phyloP scores from a whole-genome alignment of 2,329 filamentous ascomycete species.

The Botrytis fabae region DNA sequence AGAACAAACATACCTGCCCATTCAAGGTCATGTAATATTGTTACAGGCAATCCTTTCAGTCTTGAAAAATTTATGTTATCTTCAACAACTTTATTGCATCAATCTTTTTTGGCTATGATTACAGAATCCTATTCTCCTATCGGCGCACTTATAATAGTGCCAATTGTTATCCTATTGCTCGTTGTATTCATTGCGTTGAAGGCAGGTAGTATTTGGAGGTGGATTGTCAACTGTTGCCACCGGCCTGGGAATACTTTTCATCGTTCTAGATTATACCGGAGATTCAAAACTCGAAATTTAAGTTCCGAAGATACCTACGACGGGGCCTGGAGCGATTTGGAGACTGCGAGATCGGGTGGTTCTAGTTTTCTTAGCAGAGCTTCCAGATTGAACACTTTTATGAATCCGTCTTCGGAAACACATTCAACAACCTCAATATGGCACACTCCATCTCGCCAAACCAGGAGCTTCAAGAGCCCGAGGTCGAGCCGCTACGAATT shows the following conservation, averaged over 20 bases:
- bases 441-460: conserved; percentile 39
- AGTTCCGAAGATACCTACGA: conserved; percentile 36
- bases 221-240: conserved; percentile 29
- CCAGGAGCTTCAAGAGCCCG: conserved; percentile 42
- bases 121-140: conserved; percentile 44
- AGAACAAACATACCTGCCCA: background rate
- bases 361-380: conserved; percentile 25
- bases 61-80: background rate
- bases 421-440: conserved; percentile 39
- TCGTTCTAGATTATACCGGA: conserved; percentile 31
- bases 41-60: background rate
- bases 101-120: conserved; percentile 41
- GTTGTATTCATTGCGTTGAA: conserved; percentile 41
- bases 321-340: conserved; percentile 44
- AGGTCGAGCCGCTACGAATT: conserved; percentile 51
- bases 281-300: conserved; percentile 5
- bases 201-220: conserved; percentile 32
- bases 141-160: conserved; percentile 48
- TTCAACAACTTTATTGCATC: conserved; percentile 32
- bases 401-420: conserved; percentile 28
- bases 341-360: conserved; percentile 38
- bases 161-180: conserved; percentile 45
- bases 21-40: background rate
- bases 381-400: conserved; percentile 35
- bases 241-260: conserved; percentile 29